These are phyloP conservation scores for Melaleuca quinquenervia DNA, from an alignment of 345 rosid species.

Conservation along the genomic window DNA sequence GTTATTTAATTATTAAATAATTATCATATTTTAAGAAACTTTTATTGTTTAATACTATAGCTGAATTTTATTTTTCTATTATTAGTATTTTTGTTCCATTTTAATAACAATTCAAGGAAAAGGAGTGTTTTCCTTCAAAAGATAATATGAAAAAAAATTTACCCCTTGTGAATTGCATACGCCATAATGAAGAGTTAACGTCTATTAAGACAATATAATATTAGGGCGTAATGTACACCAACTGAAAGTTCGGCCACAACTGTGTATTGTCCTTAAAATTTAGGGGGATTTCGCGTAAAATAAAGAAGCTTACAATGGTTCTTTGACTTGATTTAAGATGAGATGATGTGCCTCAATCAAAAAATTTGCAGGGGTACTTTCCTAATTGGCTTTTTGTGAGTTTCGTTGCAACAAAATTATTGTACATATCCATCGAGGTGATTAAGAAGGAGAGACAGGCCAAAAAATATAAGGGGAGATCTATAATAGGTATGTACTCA, in stretches of 20 bases:
- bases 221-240: not conserved
- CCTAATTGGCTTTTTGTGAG: not conserved
- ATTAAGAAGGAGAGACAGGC: not conserved
- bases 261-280: not conserved
- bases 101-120: not conserved
- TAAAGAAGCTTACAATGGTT: not conserved
- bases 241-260: not conserved
- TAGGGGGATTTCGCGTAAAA: not conserved
- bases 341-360: not conserved
- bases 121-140: not conserved
- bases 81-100: not conserved
- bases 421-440: not conserved
- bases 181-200: not conserved
- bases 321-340: not conserved
- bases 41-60: not conserved
- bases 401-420: not conserved
- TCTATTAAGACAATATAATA: not conserved
- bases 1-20: not conserved
- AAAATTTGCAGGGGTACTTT: not conserved
- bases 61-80: not conserved
- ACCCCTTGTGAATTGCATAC: not conserved
- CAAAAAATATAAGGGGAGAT: not conserved
- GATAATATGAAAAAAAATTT: not conserved
- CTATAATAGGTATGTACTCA: not conserved
- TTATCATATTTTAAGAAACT: not conserved